These are phyloP conservation scores for Achaetomium macrosporum DNA, from an alignment of 2,329 filamentous ascomycete species.

Conservation along the genomic window DNA sequence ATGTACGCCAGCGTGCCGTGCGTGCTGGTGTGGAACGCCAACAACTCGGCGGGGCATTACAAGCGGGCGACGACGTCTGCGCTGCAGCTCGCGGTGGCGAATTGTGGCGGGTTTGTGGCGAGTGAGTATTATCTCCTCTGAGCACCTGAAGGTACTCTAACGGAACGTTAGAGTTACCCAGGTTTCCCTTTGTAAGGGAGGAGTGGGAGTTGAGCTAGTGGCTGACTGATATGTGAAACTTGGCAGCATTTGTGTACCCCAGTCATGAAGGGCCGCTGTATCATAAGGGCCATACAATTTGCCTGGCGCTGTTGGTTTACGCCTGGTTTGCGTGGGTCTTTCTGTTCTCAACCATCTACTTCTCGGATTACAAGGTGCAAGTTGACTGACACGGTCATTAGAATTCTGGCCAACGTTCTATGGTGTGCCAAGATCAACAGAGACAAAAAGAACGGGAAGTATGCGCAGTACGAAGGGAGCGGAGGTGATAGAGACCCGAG, in stretches of 20 bases:
- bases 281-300: slow-evolving; percentile 55
- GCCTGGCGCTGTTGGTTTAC: slow-evolving; percentile 53
- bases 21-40: slow-evolving; percentile 60
- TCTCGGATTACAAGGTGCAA: background rate
- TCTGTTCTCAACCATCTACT: background rate
- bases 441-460: slow-evolving; percentile 56
- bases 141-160: too few species aligned
- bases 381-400: slow-evolving; percentile 25
- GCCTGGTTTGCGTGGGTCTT: slow-evolving; percentile 58
- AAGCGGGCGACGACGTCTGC: slow-evolving; percentile 63
- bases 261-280: slow-evolving; percentile 50
- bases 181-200: too few species aligned
- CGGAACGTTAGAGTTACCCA: too few species aligned
- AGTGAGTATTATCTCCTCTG: slow-evolving; percentile 42
- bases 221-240: background rate
- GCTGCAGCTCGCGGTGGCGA: slow-evolving; percentile 60
- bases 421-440: slow-evolving; percentile 59
- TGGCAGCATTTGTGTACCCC: slow-evolving; percentile 54
- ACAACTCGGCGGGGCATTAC: slow-evolving; percentile 64
- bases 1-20: slow-evolving; percentile 58
- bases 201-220: background rate
- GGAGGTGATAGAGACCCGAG: slow-evolving; percentile 58
- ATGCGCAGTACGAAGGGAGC: slow-evolving; percentile 49
- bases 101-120: slow-evolving; percentile 46
- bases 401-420: slow-evolving; percentile 53